phyloP scores from a whole-genome alignment of 2,329 filamentous ascomycete species.

The Colletotrichum salicis region DNA sequence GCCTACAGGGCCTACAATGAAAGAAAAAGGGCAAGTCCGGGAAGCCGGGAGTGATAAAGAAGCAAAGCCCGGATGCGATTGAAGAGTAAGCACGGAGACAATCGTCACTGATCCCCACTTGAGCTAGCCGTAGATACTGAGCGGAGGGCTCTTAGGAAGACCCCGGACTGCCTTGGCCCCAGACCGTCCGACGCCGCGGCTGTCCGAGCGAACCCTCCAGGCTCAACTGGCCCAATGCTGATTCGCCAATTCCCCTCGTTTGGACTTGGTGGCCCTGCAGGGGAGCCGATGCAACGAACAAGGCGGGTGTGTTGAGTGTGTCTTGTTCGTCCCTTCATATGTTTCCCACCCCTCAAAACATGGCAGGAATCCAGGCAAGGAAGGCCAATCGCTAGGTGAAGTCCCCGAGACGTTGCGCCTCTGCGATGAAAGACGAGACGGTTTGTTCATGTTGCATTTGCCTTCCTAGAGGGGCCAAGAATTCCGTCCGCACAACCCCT shows the following conservation, averaged over 20 bases:
- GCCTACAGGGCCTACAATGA: background rate
- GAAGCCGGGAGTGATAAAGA: background rate
- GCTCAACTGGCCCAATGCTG: background rate
- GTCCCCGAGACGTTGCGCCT: background rate
- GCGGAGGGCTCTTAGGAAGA: slow-evolving; percentile 12
- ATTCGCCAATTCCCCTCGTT: slow-evolving; percentile 23
- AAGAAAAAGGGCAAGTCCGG: background rate
- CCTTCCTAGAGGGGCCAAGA: slow-evolving; percentile 23
- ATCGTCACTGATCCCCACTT: slow-evolving; percentile 13
- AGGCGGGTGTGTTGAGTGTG: background rate
- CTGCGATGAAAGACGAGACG: background rate
- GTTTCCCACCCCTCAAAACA: background rate
- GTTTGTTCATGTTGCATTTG: background rate
- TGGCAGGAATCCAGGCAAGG: background rate
- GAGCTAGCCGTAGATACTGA: slow-evolving; percentile 17
- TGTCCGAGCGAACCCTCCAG: slow-evolving; percentile 20
- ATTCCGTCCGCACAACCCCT: background rate
- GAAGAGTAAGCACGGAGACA: background rate
- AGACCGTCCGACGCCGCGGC: slow-evolving; percentile 23
- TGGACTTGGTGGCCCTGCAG: background rate
- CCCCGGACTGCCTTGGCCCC: slow-evolving; percentile 14
- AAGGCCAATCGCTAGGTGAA: background rate
- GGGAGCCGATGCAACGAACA: slow-evolving; percentile 6
- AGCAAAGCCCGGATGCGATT: slow-evolving; percentile 15
- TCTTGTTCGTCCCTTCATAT: slow-evolving; percentile 3